phyloP scores from a whole-genome alignment of 345 rosid genomes.

The Citrus inodora region DNA sequence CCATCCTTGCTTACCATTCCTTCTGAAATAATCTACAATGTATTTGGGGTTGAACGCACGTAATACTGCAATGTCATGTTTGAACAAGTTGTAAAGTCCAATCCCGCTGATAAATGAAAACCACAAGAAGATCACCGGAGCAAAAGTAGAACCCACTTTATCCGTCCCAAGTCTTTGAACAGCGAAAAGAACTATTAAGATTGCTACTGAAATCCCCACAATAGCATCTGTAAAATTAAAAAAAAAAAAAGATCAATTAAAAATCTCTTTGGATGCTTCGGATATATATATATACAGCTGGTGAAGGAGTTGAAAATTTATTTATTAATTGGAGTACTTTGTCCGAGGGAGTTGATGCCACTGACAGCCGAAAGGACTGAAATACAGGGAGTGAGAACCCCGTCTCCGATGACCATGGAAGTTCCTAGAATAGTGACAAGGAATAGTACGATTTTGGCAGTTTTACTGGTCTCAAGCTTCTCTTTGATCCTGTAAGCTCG shows the following conservation, averaged over 20 bases:
- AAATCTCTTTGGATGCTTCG: background rate
- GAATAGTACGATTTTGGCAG: constrained; percentile 21
- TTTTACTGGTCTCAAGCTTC: constrained; percentile 16
- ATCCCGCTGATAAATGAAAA: constrained; percentile 50
- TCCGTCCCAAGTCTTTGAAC: constrained; percentile 69
- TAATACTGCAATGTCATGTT: constrained; percentile 46
- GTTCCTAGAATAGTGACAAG: constrained; percentile 46
- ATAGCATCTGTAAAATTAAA: constrained; percentile 45
- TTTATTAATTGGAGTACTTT: constrained; percentile 31
- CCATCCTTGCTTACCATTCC: constrained; percentile 51
- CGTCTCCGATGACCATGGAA: constrained; percentile 60
- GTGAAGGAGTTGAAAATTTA: no score
- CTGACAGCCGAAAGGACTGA: constrained; percentile 77
- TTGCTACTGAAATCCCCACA: constrained; percentile 57
- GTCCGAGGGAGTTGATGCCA: constrained; percentile 60
- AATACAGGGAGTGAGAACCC: constrained; percentile 53
- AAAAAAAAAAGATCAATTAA: no score
- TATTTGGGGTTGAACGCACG: constrained; percentile 68
- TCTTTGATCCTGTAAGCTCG: constrained; percentile 20
- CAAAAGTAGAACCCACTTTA: constrained; percentile 65
- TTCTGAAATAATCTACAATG: constrained; percentile 48
- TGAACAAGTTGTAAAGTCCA: constrained; percentile 64
- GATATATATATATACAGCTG: background rate
- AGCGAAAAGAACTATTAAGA: constrained; percentile 45
- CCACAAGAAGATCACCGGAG: constrained; percentile 64